phyloP scores from a whole-genome alignment of 495 filamentous ascomycete species.

The Oidiodendron maius region DNA sequence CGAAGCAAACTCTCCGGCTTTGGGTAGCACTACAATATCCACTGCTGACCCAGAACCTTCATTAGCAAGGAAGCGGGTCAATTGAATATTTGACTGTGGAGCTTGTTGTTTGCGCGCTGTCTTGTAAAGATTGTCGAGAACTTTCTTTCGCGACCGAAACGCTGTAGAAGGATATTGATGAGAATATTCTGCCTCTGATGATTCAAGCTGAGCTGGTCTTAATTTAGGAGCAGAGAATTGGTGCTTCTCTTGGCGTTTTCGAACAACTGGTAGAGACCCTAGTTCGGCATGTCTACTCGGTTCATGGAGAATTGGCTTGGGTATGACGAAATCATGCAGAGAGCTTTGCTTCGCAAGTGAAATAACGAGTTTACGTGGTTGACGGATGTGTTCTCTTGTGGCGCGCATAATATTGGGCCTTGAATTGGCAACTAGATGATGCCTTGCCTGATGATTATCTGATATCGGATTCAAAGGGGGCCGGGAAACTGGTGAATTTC shows the following conservation, averaged over 20 bases:
- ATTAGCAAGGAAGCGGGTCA: slow-evolving; percentile 22
- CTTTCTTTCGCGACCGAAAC: slow-evolving; percentile 36
- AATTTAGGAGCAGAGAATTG: neutral
- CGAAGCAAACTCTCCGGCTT: slow-evolving; percentile 23
- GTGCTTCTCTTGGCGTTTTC: neutral
- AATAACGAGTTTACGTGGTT: slow-evolving; percentile 4
- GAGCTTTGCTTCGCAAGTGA: slow-evolving; percentile 6
- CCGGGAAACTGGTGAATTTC: neutral
- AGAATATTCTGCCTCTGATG: slow-evolving; percentile 24
- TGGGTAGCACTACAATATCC: slow-evolving; percentile 21
- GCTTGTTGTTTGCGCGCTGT: slow-evolving; percentile 1
- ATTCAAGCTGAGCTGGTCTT: slow-evolving; percentile 45
- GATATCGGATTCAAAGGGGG: slow-evolving; percentile 7
- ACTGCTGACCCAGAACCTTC: slow-evolving; percentile 11
- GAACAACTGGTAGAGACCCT: neutral
- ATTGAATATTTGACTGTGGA: slow-evolving; percentile 12
- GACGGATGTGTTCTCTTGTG: slow-evolving; percentile 10
- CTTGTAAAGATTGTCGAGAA: slow-evolving; percentile 41
- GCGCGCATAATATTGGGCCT: slow-evolving; percentile 16
- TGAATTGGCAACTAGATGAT: slow-evolving; percentile 7
- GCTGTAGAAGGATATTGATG: slow-evolving; percentile 13
- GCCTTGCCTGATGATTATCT: slow-evolving; percentile 14
- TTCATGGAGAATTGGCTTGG: slow-evolving; percentile 3
- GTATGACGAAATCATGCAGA: slow-evolving; percentile 9
- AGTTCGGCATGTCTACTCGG: neutral